Conservation (phyloP, 2,329 filamentous ascomycete genomes). For the Sarocladium oryzae region DNA sequence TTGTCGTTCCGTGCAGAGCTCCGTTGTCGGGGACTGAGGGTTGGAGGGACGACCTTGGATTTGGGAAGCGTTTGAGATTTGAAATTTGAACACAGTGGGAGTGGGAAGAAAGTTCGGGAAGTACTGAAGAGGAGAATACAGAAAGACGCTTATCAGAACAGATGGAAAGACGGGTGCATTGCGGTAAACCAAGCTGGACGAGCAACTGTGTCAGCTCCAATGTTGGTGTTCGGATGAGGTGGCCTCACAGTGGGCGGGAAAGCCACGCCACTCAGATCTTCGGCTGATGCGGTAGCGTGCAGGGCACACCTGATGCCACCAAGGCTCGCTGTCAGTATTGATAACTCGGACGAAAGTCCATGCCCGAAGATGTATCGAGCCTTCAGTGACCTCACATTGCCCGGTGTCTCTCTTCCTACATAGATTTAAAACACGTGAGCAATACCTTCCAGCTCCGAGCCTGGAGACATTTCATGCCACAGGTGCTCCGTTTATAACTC, state of each 20-base stretch:
- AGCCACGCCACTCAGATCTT: neutral
- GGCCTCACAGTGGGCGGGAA: slow-evolving; percentile 3
- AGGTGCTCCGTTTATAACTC: too few species aligned
- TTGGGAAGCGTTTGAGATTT: too few species aligned
- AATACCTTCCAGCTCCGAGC: too few species aligned
- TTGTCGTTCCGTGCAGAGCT: too few species aligned
- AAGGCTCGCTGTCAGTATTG: too few species aligned
- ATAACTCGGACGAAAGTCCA: too few species aligned
- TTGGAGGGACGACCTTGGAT: too few species aligned
- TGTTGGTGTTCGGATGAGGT: slow-evolving; percentile 5
- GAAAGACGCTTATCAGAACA: neutral
- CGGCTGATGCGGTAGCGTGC: neutral
- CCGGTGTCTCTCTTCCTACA: too few species aligned
- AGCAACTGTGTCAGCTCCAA: slow-evolving; percentile 1
- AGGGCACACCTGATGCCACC: too few species aligned
- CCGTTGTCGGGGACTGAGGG: neutral
- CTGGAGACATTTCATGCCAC: neutral
- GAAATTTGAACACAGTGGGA: too few species aligned
- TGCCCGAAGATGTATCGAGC: neutral
- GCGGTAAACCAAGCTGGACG: neutral
- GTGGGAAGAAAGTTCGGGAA: neutral
- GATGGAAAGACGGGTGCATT: neutral
- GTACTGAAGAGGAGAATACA: neutral
- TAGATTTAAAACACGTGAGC: too few species aligned
- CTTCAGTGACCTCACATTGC: neutral